Base-by-base conservation (phyloP, 495 filamentous ascomycete genomes). In the Aspergillus homomorphus region DNA sequence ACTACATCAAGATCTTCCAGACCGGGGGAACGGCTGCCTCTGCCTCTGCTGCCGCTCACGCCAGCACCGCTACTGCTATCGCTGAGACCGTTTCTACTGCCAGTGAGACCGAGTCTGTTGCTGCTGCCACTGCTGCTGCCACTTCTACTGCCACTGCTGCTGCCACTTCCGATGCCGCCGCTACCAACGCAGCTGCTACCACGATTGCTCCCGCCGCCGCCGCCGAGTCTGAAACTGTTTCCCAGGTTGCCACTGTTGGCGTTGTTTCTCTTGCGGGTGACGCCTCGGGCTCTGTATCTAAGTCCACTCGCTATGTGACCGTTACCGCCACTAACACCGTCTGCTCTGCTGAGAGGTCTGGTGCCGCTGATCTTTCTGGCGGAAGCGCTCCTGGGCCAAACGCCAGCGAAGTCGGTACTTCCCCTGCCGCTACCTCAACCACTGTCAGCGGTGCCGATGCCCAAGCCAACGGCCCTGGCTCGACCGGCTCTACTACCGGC, bases 1-100 rank as follows among this genome's bases (percentile, higher is more conserved):
- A 89, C 62, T 87, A 75, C 4, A 73, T 90, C 64, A 77, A 83
- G 68, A 79, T 89, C n/a, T 89, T 82, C 66, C 75, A 85, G 61
- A 64, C 62, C 7, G 69, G 71, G 2, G 41, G 21, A 14, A 24
- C 24, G 16, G 18, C 58, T 23, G 45, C 60, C 16, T 57, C 59
- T 16, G 46, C 51, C 19, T 45, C 58, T 41, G 43, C 56, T 1
- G n/a, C 49, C 44, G 42, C 23, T 22, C 8, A 26, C 4, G 19
- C 16, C 30, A 49, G 30, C n/a, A 60, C 19, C 26, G 45, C 51
- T 24, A 28, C 52, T 18, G 28, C 38, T 22, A 38, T 45, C 10
- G 24, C 53, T 14, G 54, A 48, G 54, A 48, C 54, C 4, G 26
- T 19, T 24, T 46, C 53, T 26, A 45, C 22, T 12, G 19, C 59